Percentiles rank a stretch among this genome's conserved stretches.
phyloP scores from a whole-genome alignment of 1,284 basidiomycete genomes.

The Gymnopus androsaceus region DNA sequence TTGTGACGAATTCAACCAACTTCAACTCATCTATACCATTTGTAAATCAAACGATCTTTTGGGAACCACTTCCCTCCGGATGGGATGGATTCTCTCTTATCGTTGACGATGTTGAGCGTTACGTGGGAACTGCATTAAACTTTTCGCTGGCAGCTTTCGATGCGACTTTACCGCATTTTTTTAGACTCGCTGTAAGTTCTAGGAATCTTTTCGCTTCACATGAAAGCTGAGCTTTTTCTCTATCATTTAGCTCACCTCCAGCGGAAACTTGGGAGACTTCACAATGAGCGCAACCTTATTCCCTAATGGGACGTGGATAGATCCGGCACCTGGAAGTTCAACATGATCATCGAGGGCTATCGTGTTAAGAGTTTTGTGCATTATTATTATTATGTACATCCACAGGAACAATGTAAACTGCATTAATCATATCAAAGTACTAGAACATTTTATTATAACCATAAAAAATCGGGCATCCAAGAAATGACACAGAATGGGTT shows the following conservation, averaged over 20 bases:
- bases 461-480: slow-evolving; percentile 11
- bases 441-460: slow-evolving; percentile 7
- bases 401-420: slow-evolving; percentile 5
- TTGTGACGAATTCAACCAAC: slow-evolving; percentile 71
- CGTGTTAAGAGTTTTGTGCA: background rate
- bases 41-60: slow-evolving; percentile 59
- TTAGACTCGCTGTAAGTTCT: slow-evolving; percentile 80
- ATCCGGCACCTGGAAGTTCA: slow-evolving; percentile 69
- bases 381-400: slow-evolving; percentile 6
- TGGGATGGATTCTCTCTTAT: slow-evolving; percentile 82
- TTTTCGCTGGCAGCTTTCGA: slow-evolving; percentile 68
- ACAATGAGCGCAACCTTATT: slow-evolving; percentile 78
- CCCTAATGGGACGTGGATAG: slow-evolving; percentile 81
- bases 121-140: slow-evolving; percentile 64
- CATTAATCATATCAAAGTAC: slow-evolving; percentile 8
- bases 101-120: slow-evolving; percentile 84
- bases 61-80: slow-evolving; percentile 59
- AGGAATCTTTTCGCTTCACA: slow-evolving; percentile 3
- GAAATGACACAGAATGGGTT: slow-evolving; percentile 10
- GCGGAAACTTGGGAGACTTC: slow-evolving; percentile 70
- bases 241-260: slow-evolving; percentile 50
- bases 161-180: slow-evolving; percentile 73
- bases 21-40: slow-evolving; percentile 60
- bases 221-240: slow-evolving; percentile 1
- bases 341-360: slow-evolving; percentile 28